Evolutionary conservation across 2,329 filamentous ascomycete genomes (phyloP).

Genomic region (Xylaria sp.): DNA sequence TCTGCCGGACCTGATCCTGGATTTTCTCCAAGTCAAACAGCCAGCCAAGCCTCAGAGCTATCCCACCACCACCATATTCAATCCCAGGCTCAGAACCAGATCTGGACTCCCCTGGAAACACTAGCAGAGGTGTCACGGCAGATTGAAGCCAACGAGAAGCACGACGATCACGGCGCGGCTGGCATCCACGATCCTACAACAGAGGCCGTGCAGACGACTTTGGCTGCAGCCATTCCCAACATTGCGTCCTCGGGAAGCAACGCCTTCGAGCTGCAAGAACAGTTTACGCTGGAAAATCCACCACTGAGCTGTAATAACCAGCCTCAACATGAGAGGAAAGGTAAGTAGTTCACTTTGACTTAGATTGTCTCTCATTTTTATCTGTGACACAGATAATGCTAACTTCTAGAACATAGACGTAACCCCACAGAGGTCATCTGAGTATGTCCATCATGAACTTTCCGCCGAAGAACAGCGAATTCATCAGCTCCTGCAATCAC

Average conservation of each 20-base stretch:
- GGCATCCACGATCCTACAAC: constrained; percentile 29
- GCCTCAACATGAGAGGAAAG: constrained; percentile 44
- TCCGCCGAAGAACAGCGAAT: constrained; percentile 56
- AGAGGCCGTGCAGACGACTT: constrained; percentile 34
- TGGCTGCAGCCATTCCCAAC: constrained; percentile 30
- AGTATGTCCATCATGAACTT: constrained; percentile 40
- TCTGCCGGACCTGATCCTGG: not conserved
- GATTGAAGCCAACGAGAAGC: constrained; percentile 70
- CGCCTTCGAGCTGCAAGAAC: constrained; percentile 61
- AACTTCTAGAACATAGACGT: constrained; percentile 25
- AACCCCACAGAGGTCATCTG: constrained; percentile 22
- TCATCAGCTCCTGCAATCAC: constrained; percentile 50
- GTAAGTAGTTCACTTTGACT: constrained; percentile 37
- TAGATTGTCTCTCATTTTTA: not conserved
- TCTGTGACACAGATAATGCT: constrained; percentile 8
- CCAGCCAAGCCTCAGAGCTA: not conserved
- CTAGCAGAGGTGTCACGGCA: constrained; percentile 87
- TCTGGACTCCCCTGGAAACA: constrained; percentile 81
- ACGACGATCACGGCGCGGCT: constrained; percentile 50
- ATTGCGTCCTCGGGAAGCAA: constrained; percentile 24
- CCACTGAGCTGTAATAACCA: constrained; percentile 55
- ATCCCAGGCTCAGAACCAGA: constrained; percentile 47
- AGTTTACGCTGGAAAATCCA: constrained; percentile 63
- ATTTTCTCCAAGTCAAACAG: not conserved
- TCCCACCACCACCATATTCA: constrained; percentile 29